These are phyloP conservation scores for Syncephalastrum sp. DNA, from an alignment of 371 early-diverging fungal genomes.

Conservation along the genomic window DNA sequence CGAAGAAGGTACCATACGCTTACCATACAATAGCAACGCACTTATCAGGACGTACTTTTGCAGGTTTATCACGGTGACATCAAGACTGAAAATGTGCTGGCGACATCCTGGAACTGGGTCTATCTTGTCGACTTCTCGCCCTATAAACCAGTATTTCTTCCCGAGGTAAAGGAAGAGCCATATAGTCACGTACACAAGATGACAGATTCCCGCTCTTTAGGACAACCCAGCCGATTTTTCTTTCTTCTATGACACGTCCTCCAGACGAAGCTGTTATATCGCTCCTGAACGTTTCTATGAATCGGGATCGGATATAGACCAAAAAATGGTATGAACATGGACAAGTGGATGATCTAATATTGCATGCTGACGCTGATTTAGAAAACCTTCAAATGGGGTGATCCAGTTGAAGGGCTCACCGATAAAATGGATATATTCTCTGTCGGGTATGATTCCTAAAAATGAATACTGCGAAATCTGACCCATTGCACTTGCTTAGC, in stretches of 20 bases:
- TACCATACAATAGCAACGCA: not conserved
- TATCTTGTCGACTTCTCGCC: slow-evolving; percentile 87
- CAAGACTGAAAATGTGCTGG: slow-evolving; percentile 77
- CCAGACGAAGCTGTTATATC: slow-evolving; percentile 87
- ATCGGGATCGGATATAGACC: slow-evolving; percentile 64
- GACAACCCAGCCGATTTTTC: slow-evolving; percentile 95
- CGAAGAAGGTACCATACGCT: slow-evolving; percentile 32
- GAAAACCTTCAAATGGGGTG: slow-evolving; percentile 34
- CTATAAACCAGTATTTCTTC: slow-evolving; percentile 89
- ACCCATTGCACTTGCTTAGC: slow-evolving; percentile 27
- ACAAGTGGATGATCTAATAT: not conserved
- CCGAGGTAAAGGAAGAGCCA: slow-evolving; percentile 57
- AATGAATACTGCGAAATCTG: not conserved
- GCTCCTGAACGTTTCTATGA: slow-evolving; percentile 94
- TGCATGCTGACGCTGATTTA: slow-evolving; percentile 5
- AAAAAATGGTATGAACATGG: slow-evolving; percentile 45
- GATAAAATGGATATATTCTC: slow-evolving; percentile 94
- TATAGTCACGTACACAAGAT: not conserved
- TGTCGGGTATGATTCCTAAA: slow-evolving; percentile 66
- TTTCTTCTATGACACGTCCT: slow-evolving; percentile 91
- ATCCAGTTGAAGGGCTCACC: slow-evolving; percentile 54
- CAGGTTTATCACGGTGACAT: slow-evolving; percentile 88
- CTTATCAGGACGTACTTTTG: not conserved
- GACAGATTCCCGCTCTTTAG: slow-evolving; percentile 21
- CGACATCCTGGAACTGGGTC: slow-evolving; percentile 90